Evolutionary conservation across 2,329 filamentous ascomycete genomes (phyloP).

Genomic region (Cladosporium sp.): DNA sequence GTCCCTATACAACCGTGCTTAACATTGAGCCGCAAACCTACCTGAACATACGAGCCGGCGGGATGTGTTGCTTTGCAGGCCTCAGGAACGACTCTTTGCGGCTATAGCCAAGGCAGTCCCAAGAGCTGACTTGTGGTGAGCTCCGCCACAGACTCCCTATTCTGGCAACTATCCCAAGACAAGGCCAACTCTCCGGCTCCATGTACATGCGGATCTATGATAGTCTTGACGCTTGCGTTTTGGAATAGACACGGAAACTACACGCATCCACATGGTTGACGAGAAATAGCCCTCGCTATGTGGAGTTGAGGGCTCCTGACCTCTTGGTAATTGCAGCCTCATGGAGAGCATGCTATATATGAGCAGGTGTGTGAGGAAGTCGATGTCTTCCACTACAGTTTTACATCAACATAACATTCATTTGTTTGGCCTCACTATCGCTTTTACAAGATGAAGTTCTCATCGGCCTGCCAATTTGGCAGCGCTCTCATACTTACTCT

Average conservation of each 20-base stretch:
- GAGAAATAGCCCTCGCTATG: background rate
- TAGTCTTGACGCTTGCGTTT: background rate
- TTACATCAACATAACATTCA: background rate
- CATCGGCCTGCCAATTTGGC: background rate
- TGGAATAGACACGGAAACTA: background rate
- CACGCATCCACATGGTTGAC: background rate
- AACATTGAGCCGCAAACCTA: slow-evolving; percentile 1
- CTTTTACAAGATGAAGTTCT: background rate
- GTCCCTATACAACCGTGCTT: slow-evolving; percentile 6
- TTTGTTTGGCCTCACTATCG: background rate
- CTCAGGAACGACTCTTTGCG: background rate
- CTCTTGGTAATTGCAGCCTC: background rate
- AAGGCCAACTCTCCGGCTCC: background rate
- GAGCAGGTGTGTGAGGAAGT: background rate
- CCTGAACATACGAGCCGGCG: background rate
- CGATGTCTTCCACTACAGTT: background rate
- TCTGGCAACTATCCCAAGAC: slow-evolving; percentile 8
- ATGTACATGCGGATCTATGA: background rate
- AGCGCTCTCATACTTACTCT: background rate
- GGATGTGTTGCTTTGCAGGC: background rate
- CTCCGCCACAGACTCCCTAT: background rate
- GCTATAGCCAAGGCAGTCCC: background rate
- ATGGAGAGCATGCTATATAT: background rate
- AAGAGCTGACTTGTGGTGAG: background rate
- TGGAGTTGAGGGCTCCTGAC: background rate